Evolutionary conservation across 257 asterid species (phyloP).

Genomic region (Przewalskia tangutica): DNA sequence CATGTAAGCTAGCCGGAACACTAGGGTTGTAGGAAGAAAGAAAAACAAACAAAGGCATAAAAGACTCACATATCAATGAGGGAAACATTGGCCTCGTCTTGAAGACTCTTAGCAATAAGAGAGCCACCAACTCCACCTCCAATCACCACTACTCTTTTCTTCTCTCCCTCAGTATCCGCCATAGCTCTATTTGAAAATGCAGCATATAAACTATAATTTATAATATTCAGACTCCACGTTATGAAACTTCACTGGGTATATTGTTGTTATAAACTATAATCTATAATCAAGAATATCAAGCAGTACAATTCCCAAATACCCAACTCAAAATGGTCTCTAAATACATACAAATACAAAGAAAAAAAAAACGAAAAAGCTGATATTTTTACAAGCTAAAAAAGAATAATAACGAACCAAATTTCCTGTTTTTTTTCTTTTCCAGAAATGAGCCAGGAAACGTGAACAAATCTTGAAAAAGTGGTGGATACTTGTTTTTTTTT

Average conservation of each 20-base stretch:
- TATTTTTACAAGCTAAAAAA: background rate
- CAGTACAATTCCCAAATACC: background rate
- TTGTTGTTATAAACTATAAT: background rate
- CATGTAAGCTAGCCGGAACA: too few species aligned
- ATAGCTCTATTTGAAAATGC: background rate
- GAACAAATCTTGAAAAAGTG: background rate
- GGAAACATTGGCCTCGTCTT: background rate
- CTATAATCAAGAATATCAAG: background rate
- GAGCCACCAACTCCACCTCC: slow-evolving; percentile 12
- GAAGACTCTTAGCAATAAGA: background rate
- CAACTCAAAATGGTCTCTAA: background rate
- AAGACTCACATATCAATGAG: slow-evolving; percentile 1
- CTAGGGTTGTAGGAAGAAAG: background rate
- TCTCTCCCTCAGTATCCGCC: background rate
- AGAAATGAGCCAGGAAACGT: background rate
- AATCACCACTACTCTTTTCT: background rate
- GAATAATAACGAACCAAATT: background rate
- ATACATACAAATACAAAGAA: background rate
- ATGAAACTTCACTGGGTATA: too few species aligned
- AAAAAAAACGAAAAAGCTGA: background rate
- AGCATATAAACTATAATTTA: background rate
- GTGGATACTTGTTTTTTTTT: too few species aligned
- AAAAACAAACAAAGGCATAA: too few species aligned
- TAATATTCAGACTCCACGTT: too few species aligned
- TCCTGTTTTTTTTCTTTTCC: background rate